A percentile compares a stretch with the other conserved stretches of the same genome.
Conservation (phyloP, 1,284 basidiomycete genomes). For the Ganoderma boninense region DNA sequence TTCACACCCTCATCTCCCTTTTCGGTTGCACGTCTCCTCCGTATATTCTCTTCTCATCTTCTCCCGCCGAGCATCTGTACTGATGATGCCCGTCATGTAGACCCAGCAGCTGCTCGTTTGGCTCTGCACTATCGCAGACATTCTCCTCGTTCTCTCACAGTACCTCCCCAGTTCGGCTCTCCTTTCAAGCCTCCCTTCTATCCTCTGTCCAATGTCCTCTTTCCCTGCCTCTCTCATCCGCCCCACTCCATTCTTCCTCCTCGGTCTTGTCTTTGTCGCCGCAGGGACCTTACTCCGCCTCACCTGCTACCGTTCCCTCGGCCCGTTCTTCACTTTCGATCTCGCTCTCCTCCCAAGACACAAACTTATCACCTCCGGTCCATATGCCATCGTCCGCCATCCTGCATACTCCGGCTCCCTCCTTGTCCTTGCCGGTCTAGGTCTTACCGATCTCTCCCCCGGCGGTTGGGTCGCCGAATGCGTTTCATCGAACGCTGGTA, state of each 20-base stretch:
- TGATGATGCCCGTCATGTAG: constrained; percentile 41
- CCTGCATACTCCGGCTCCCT: constrained; percentile 41
- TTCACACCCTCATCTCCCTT: too few relatives aligned
- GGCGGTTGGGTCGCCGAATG: constrained; percentile 65
- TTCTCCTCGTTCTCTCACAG: constrained; percentile 52
- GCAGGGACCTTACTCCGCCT: constrained; percentile 53
- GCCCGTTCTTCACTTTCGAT: constrained; percentile 69
- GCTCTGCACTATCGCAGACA: constrained; percentile 57
- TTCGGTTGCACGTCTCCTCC: too few relatives aligned
- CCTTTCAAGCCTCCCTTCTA: constrained; percentile 32
- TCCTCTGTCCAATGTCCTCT: constrained; percentile 38
- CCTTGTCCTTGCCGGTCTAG: constrained; percentile 55
- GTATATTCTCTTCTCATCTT: too few relatives aligned
- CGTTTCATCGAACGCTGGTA: constrained; percentile 40
- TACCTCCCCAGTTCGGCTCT: constrained; percentile 41
- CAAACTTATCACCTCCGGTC: constrained; percentile 60
- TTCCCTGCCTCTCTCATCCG: constrained; percentile 45
- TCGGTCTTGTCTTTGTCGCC: constrained; percentile 56
- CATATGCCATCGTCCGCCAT: constrained; percentile 58
- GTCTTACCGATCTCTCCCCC: constrained; percentile 57
- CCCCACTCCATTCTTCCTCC: constrained; percentile 55
- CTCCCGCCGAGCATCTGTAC: too few relatives aligned
- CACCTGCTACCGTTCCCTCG: constrained; percentile 51
- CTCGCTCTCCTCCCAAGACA: constrained; percentile 64
- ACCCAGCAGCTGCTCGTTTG: constrained; percentile 59